Evolutionary conservation across 2,329 filamentous ascomycete genomes (phyloP), one percentile per base, ranked within the genome.

Genomic region (Helotiales sp.): DNA sequence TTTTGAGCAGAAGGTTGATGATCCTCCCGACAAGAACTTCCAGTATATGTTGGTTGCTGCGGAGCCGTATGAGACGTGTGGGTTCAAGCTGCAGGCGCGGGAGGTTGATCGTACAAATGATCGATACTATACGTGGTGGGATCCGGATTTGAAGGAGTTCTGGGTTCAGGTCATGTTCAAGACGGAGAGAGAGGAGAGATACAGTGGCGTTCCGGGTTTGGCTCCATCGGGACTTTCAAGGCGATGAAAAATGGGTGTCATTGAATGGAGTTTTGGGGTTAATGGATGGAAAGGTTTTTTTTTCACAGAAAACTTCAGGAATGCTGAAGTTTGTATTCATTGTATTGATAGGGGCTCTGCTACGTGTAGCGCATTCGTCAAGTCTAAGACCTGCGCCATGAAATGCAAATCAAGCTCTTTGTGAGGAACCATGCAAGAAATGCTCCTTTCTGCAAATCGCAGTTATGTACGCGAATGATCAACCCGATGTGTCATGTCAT

Each of bases 111-210:
- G 93, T 75, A 86, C 92, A 26, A 93, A 96, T 72, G 94, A 92
- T 65, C 87, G 90, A 75, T 96, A 94, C 80, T 99, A 95, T 86
- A 91, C 88, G 63, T 98, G 94, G 89, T 99, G 94, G 84, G 96
- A 99, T 80, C 90, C 91, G 68, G 96, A 99, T 79, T 89, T 91
- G 70, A 97, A 96, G 84, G 95, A 98, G 83, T 99, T 96, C 78
- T 98, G 93, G 93, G 87, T 97, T 47, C 96, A 98, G 84, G 87
- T 99, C 72, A 92, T 98, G 84, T 99, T 98, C 82, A 96, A 97
- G 87, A 98, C 96, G 45, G 96, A 99, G 84, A 89, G 96, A 71
- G 96, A 98, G 81, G 95, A 97, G 85, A 86, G 93, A 68, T 98
- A 89, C 71, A 88, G 87, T 59, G 87, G 87, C 20, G 88, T 88